Evolutionary conservation across 2,329 filamentous ascomycete species (phyloP), one percentile per base, ranked within the genome.

Genomic region (Rutstroemia sydowiana): DNA sequence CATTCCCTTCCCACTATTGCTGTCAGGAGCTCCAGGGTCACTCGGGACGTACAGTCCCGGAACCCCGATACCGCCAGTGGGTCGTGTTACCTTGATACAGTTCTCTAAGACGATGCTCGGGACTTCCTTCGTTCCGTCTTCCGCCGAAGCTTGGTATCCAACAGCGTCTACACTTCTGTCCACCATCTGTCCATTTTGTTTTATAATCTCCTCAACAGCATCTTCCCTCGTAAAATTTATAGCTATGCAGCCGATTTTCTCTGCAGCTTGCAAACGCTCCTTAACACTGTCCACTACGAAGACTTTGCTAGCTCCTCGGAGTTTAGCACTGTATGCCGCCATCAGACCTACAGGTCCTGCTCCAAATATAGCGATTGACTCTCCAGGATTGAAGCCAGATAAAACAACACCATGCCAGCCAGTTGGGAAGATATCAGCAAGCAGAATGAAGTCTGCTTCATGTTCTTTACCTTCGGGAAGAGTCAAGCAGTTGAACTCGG

Each of bases 121-220:
- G 59, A 78, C 75, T 62, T 84, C 80, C 30, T 76, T 76, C 55
- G 73, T 75, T 1, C 78, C 79, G 2, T 73, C 73, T 11, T 72
- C 69, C 36, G 72, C 71, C 1, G 80, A 75, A 10, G 81, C 82
- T 59, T 85, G 80, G 61, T 84, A 85, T 0, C 81, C 82, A 0
- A 86, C 82, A 10, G 79, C 78, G 66, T 85, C 82, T 0, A 85
- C 77, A 0, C 78, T 77, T 5, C 82, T 71, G 57, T 85, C 81
- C 2, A 85, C 80, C 77, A 79, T 78, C 0, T 75, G 78, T 1
- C 70, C 75, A 46, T 84, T 82, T 13, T 70, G 61, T 52, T 75
- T 68, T 43, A 84, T 77, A 47, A 85, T 85, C 61, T 80, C 73
- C 32, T 81, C 73, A 0, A 83, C 77, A 5, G 72, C 76, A 58